Evolutionary conservation across 176 grass and related monocot species (phyloP).

Genomic region (Poa annua): DNA sequence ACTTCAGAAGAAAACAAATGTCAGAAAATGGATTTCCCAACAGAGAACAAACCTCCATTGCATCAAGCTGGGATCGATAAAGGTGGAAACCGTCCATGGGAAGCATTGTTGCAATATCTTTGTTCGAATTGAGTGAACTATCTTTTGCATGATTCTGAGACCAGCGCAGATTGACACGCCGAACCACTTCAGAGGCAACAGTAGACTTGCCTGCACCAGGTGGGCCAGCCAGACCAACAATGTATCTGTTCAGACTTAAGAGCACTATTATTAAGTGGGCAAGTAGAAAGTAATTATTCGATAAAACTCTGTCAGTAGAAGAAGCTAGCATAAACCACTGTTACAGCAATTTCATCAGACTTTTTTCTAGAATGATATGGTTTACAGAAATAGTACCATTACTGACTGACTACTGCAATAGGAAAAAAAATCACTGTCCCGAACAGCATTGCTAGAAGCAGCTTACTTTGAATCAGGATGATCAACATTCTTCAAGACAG

Average conservation of each 20-base stretch:
- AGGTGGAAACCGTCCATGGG: constrained; percentile 99
- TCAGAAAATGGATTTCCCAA: background rate
- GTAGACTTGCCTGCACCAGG: constrained; percentile 96
- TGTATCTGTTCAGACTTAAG: constrained; percentile 56
- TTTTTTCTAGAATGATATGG: background rate
- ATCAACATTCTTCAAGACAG: constrained; percentile 46
- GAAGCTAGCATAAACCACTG: background rate
- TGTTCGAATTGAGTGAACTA: constrained; percentile 29
- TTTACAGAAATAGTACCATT: background rate
- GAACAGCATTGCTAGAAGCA: constrained; percentile 7
- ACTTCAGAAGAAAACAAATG: constrained; percentile 18
- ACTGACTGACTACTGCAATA: background rate
- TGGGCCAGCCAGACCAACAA: constrained; percentile 88
- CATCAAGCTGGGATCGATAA: constrained; percentile 87
- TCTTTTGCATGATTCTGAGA: constrained; percentile 47
- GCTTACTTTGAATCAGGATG: constrained; percentile 77
- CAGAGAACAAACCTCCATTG: constrained; percentile 75
- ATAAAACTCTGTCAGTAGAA: constrained; percentile 1
- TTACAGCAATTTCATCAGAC: constrained; percentile 14
- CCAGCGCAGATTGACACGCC: constrained; percentile 67
- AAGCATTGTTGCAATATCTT: constrained; percentile 71
- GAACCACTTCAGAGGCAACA: constrained; percentile 79
- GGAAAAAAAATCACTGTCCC: background rate
- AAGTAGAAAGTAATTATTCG: constrained; percentile 8
- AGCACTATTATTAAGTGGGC: constrained; percentile 17